These are phyloP conservation scores for Ophiocordyceps camponoti-floridani DNA, from an alignment of 2,329 filamentous ascomycete species.

Conservation along the genomic window DNA sequence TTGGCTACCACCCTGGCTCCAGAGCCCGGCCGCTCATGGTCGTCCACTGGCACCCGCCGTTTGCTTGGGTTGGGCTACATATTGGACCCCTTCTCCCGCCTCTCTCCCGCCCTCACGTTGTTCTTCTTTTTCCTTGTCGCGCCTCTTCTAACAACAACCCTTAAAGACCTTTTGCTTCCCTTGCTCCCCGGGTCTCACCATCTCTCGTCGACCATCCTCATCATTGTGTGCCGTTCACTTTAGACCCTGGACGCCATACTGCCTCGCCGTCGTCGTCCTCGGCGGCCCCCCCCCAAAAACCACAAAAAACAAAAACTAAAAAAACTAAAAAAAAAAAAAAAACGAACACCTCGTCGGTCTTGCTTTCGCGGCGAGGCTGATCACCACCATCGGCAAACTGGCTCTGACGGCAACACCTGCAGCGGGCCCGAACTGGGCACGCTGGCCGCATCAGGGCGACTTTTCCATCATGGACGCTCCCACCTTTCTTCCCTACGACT, in stretches of 20 bases:
- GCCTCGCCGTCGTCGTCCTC: not conserved
- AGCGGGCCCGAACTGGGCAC: slow-evolving; percentile 31
- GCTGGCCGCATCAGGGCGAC: slow-evolving; percentile 32
- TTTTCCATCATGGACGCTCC: slow-evolving; percentile 30
- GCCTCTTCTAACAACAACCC: slow-evolving; percentile 1
- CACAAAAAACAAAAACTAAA: too few relatives aligned
- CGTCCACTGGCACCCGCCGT: not conserved
- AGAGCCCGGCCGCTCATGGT: too few relatives aligned
- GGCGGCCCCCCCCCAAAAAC: not conserved
- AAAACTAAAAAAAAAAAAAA: too few relatives aligned
- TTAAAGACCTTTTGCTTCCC: not conserved
- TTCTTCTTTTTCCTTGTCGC: slow-evolving; percentile 3
- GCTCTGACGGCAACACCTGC: slow-evolving; percentile 28
- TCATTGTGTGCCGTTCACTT: too few relatives aligned
- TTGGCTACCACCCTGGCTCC: slow-evolving; percentile 14
- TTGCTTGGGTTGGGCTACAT: slow-evolving; percentile 5
- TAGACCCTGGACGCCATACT: not conserved
- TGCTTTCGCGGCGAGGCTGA: slow-evolving; percentile 9
- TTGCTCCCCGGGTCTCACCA: too few relatives aligned
- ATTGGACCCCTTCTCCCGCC: slow-evolving; percentile 6
- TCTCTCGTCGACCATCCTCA: too few relatives aligned
- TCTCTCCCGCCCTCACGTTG: slow-evolving; percentile 2
- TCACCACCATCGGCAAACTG: slow-evolving; percentile 16
- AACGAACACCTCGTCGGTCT: slow-evolving; percentile 5
- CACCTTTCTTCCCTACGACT: slow-evolving; percentile 30